These are phyloP conservation scores for Globisporangium spinosum DNA, from an alignment of 352 stramenopile genomes.

Conservation along the genomic window DNA sequence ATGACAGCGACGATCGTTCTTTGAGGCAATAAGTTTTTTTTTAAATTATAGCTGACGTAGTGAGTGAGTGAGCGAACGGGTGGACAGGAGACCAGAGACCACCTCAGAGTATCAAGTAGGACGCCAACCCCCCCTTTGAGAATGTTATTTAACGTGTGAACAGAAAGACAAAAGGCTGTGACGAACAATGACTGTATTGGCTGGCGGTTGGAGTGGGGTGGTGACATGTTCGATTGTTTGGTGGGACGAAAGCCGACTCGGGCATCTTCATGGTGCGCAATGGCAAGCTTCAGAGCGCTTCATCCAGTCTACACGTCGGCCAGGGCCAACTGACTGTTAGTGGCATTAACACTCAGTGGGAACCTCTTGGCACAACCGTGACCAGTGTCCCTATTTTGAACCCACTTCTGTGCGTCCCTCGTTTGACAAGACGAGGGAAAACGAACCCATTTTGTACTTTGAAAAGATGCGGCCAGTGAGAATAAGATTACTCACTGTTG, in stretches of 20 bases:
- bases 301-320: no score
- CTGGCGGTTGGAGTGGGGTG: not conserved
- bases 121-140: not conserved
- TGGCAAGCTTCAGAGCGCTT: no score
- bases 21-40: not conserved
- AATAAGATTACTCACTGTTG: conserved; percentile 5
- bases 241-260: not conserved
- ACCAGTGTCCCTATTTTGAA: conserved; percentile 5
- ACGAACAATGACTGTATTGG: no score
- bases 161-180: not conserved
- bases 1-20: not conserved
- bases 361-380: not conserved
- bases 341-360: no score
- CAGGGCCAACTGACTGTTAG: no score
- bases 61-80: not conserved
- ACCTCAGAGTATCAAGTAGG: not conserved
- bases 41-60: conserved; percentile 10
- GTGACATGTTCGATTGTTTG: not conserved
- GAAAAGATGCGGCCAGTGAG: not conserved
- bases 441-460: conserved; percentile 3
- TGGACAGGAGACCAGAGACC: not conserved
- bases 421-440: not conserved
- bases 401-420: not conserved
- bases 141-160: conserved; percentile 12
- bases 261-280: no score